Evolutionary conservation across 2,329 filamentous ascomycete genomes (phyloP).

Genomic region (Pseudogymnoascus sp.): DNA sequence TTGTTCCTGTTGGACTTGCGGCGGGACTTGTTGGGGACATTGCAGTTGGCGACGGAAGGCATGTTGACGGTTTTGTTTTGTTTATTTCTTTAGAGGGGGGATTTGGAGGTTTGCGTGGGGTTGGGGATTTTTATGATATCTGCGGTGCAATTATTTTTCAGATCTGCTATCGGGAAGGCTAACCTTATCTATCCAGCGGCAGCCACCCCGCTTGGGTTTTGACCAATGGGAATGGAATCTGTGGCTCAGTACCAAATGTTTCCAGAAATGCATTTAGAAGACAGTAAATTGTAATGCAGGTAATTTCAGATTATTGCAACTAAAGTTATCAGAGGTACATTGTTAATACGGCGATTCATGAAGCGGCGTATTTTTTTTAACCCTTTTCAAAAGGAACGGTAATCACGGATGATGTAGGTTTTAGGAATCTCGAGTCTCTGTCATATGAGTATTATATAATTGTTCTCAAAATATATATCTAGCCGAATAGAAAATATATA

Average conservation of each 20-base stretch:
- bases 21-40: conserved; percentile 27
- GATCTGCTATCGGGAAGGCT: conserved; percentile 6
- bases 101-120: not conserved
- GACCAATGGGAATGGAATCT: not conserved
- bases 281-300: not conserved
- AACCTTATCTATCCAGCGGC: conserved; percentile 4
- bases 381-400: not conserved
- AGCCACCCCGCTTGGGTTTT: not conserved
- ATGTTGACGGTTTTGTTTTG: conserved; percentile 16
- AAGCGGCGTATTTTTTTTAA: not conserved
- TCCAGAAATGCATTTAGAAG: not conserved
- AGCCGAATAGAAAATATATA: too few species aligned
- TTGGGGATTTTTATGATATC: conserved; percentile 5
- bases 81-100: not conserved
- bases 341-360: not conserved
- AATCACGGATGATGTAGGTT: not conserved
- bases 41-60: conserved; percentile 28
- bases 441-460: not conserved
- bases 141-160: conserved; percentile 5
- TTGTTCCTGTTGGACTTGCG: conserved; percentile 24
- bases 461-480: not conserved
- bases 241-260: not conserved
- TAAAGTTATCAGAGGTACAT: not conserved
- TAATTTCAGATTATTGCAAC: not conserved
- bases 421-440: not conserved